Conservation (phyloP, 2,329 filamentous ascomycete species). For the Diaporthe citrichinensis region DNA sequence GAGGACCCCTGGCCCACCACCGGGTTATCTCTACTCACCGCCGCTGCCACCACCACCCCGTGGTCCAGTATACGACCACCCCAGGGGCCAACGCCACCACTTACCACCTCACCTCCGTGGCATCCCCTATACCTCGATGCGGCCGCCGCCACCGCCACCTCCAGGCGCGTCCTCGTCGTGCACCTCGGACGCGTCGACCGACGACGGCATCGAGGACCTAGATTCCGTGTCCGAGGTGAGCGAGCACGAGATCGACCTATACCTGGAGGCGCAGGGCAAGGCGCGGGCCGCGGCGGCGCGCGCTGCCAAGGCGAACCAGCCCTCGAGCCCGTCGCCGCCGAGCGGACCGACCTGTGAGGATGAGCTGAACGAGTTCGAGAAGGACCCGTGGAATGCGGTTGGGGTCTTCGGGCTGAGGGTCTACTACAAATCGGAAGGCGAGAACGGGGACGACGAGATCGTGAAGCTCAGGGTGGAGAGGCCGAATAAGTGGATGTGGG, state of each 20-base stretch:
- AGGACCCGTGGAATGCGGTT: slow-evolving; percentile 74
- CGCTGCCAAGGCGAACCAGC: slow-evolving; percentile 17
- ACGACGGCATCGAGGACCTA: slow-evolving; percentile 43
- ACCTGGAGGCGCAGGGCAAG: slow-evolving; percentile 40
- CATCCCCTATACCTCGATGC: neutral
- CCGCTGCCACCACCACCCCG: slow-evolving; percentile 31
- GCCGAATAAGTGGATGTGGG: slow-evolving; percentile 44
- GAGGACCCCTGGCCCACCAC: slow-evolving; percentile 8
- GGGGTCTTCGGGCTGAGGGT: slow-evolving; percentile 72
- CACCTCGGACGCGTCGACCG: slow-evolving; percentile 33
- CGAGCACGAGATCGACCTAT: slow-evolving; percentile 49
- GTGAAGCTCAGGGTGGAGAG: slow-evolving; percentile 49
- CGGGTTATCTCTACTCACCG: slow-evolving; percentile 9
- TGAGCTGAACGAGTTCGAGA: slow-evolving; percentile 61
- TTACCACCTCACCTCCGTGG: slow-evolving; percentile 28
- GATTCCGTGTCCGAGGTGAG: slow-evolving; percentile 48
- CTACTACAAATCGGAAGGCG: slow-evolving; percentile 61
- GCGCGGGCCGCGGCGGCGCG: slow-evolving; percentile 7
- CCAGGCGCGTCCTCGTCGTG: neutral
- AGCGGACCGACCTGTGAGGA: slow-evolving; percentile 53
- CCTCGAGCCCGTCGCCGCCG: slow-evolving; percentile 33
- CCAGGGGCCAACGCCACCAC: slow-evolving; percentile 1
- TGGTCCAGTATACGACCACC: slow-evolving; percentile 30
- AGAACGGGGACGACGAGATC: slow-evolving; percentile 39
- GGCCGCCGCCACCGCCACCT: neutral